Percentiles rank a stretch among this genome's conserved stretches.
Evolutionary conservation across 768 basidiomycete species (phyloP).

Genomic region (Tricholoma sp.): DNA sequence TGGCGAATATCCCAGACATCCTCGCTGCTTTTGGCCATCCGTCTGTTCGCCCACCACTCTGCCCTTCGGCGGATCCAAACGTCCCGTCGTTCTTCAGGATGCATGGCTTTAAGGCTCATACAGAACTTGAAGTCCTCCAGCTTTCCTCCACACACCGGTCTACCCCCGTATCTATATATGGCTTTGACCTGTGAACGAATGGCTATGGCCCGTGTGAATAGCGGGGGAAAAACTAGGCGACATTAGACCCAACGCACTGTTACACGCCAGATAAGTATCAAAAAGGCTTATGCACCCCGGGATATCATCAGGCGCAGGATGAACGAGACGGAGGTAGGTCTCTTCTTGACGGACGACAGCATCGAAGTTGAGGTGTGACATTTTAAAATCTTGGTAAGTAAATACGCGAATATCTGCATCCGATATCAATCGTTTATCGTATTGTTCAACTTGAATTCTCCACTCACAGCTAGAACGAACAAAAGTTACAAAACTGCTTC

Average conservation of each 20-base stretch:
- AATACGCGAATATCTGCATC: neutral
- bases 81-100: constrained; percentile 71
- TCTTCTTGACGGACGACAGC: constrained; percentile 64
- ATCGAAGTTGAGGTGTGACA: constrained; percentile 45
- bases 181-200: constrained; percentile 77
- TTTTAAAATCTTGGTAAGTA: constrained; percentile 6
- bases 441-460: too few relatives aligned
- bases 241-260: constrained; percentile 37
- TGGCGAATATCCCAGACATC: constrained; percentile 88
- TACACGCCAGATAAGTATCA: constrained; percentile 68
- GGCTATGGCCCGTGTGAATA: constrained; percentile 35
- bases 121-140: constrained; percentile 95
- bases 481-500: too few relatives aligned
- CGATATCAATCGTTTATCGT: too few relatives aligned
- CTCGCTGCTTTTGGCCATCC: constrained; percentile 81
- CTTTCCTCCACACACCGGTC: constrained; percentile 68
- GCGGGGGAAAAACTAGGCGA: neutral
- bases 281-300: constrained; percentile 78
- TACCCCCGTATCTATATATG: constrained; percentile 80
- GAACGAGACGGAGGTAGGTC: constrained; percentile 53
- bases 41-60: constrained; percentile 88
- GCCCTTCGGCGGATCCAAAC: constrained; percentile 85
- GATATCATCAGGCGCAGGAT: constrained; percentile 75
- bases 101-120: constrained; percentile 72
- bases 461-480: too few relatives aligned